Conservation (phyloP, 805 yeast genomes). For the Metschnikowia kofuensis region DNA sequence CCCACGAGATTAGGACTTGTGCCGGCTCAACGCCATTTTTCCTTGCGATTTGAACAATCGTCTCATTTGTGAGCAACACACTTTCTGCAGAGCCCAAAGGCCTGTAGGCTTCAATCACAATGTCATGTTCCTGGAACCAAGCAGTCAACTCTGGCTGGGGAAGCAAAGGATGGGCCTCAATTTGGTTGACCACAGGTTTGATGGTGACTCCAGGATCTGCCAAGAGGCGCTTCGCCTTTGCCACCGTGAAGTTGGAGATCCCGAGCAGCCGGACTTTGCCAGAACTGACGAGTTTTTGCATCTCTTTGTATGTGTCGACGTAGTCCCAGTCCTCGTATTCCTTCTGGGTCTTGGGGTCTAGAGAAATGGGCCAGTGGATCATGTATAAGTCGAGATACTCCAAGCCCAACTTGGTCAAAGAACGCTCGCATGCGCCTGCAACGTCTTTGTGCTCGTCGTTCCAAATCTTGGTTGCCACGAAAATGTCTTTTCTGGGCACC, state of each 20-base stretch:
- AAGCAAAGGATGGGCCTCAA: constrained; percentile 20
- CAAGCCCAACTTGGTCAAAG: constrained; percentile 14
- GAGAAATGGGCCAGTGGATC: constrained; percentile 19
- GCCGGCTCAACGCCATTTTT: constrained; percentile 15
- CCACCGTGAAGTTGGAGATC: constrained; percentile 15
- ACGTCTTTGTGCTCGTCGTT: constrained; percentile 12
- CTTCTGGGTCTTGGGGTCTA: constrained; percentile 9
- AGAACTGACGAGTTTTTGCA: constrained; percentile 28
- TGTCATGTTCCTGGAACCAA: constrained; percentile 10
- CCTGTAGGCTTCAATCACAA: constrained; percentile 15
- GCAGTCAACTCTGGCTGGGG: constrained; percentile 15
- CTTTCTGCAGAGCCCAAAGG: constrained; percentile 17
- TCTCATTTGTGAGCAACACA: constrained; percentile 13
- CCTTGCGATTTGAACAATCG: constrained; percentile 11
- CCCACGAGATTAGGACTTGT: constrained; percentile 18
- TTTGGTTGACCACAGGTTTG: constrained; percentile 19
- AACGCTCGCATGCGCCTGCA: constrained; percentile 11
- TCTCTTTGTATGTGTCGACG: constrained; percentile 31
- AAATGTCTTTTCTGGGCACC: constrained; percentile 14
- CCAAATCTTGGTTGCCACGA: constrained; percentile 19
- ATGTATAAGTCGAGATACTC: constrained; percentile 18
- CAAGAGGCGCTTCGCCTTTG: constrained; percentile 13
- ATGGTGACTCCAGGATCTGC: constrained; percentile 15
- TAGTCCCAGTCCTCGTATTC: constrained; percentile 16
- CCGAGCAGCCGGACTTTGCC: constrained; percentile 17